Evolutionary conservation across 2,329 filamentous ascomycete genomes (phyloP).

Genomic region (Hyphodiscus sp.): DNA sequence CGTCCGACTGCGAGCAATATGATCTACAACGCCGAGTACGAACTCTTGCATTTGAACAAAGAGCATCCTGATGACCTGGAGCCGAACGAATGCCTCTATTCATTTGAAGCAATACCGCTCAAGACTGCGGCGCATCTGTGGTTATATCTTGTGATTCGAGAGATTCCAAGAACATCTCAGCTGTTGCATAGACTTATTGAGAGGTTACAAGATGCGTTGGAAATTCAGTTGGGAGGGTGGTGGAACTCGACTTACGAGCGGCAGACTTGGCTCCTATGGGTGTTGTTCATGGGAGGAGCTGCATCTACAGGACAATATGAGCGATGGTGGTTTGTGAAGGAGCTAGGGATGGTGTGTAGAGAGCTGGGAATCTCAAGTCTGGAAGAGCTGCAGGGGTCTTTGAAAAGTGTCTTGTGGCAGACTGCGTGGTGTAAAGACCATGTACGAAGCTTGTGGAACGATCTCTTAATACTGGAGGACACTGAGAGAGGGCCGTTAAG

Average conservation of each 20-base stretch:
- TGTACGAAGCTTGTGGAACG: no score
- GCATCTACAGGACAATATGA: not conserved
- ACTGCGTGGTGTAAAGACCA: no score
- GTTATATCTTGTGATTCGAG: conserved; percentile 9
- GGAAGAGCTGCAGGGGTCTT: no score
- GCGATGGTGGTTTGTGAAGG: conserved; percentile 8
- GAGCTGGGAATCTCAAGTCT: not conserved
- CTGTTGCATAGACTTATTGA: not conserved
- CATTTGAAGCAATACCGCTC: conserved; percentile 5
- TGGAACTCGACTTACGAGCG: no score
- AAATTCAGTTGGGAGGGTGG: no score
- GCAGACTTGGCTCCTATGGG: no score
- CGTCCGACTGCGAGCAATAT: conserved; percentile 8
- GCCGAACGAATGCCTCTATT: not conserved
- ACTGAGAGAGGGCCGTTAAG: no score
- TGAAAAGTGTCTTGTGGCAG: no score
- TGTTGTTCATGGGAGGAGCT: no score
- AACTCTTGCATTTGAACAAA: conserved; percentile 8
- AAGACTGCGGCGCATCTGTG: conserved; percentile 9
- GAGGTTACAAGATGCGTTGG: no score
- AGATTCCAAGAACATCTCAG: conserved; percentile 6
- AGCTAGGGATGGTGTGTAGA: conserved; percentile 1
- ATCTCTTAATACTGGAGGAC: no score
- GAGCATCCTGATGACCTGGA: not conserved
- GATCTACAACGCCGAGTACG: conserved; percentile 13